phyloP scores from a whole-genome alignment of 1,139 yeast species.

The Entelexis sorbosivorans region DNA sequence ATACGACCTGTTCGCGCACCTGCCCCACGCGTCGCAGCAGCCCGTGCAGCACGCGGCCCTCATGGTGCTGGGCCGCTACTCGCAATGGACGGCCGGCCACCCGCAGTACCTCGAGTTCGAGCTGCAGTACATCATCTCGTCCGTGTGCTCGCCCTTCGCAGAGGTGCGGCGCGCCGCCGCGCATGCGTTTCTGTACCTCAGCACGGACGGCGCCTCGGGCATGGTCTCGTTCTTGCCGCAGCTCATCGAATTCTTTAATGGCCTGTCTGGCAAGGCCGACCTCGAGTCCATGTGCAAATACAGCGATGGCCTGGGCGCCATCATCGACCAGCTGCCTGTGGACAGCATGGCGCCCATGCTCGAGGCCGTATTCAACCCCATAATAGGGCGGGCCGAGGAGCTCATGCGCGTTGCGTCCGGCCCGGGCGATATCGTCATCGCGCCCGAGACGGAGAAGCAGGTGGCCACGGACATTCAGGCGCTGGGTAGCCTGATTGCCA shows the following conservation, averaged over 20 bases:
- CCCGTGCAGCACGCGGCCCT: constrained; percentile 88
- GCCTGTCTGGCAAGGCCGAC: constrained; percentile 41
- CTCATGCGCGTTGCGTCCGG: neutral
- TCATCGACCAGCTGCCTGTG: constrained; percentile 48
- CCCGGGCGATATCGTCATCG: neutral
- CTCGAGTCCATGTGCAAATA: constrained; percentile 63
- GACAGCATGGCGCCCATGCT: constrained; percentile 38
- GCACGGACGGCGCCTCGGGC: constrained; percentile 73
- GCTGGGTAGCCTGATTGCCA: constrained; percentile 21
- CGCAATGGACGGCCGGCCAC: constrained; percentile 87
- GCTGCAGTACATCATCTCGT: constrained; percentile 70
- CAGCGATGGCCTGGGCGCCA: constrained; percentile 83
- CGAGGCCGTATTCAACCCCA: constrained; percentile 57
- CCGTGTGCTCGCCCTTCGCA: constrained; percentile 41
- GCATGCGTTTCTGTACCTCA: constrained; percentile 86
- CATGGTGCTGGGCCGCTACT: constrained; percentile 81
- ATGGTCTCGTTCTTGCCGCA: constrained; percentile 66
- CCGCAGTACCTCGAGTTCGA: constrained; percentile 75
- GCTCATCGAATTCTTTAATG: constrained; percentile 58
- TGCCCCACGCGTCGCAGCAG: constrained; percentile 60
- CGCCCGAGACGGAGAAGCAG: neutral
- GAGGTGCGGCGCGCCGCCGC: constrained; percentile 53
- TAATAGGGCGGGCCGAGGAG: constrained; percentile 35
- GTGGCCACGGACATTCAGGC: constrained; percentile 20
- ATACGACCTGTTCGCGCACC: constrained; percentile 54